Evolutionary conservation across 176 grass and related monocot species (phyloP).

Genomic region (Hordeum vulgare): DNA sequence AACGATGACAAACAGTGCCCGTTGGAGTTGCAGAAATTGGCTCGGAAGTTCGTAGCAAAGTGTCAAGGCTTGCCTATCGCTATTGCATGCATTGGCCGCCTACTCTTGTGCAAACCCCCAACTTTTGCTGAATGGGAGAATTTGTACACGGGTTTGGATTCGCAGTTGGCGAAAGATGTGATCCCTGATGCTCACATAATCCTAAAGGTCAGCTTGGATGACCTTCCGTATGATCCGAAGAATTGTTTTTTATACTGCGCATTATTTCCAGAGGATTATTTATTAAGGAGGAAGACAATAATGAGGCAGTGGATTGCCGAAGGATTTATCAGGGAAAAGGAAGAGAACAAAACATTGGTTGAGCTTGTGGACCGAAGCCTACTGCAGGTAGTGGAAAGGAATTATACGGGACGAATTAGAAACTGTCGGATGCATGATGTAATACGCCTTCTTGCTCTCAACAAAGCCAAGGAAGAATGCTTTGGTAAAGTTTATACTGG

Average conservation of each 20-base stretch:
- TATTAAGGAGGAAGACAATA: not conserved
- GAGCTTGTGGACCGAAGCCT: conserved; percentile 30
- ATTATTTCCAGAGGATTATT: not conserved
- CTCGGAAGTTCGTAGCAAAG: not conserved
- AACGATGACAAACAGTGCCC: not conserved
- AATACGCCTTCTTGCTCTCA: not conserved
- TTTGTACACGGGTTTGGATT: not conserved
- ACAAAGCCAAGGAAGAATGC: not conserved
- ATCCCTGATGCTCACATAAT: not conserved
- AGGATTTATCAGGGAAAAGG: not conserved
- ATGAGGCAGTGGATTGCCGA: not conserved
- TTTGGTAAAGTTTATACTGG: not conserved
- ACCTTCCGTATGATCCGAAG: not conserved
- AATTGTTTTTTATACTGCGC: not conserved
- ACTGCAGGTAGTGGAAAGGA: not conserved
- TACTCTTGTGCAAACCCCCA: not conserved
- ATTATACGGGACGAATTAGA: not conserved
- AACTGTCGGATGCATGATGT: conserved; percentile 5
- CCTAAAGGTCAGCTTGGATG: not conserved
- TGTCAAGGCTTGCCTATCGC: conserved; percentile 13
- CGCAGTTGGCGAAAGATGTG: not conserved
- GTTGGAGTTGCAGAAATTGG: not conserved
- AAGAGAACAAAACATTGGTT: not conserved
- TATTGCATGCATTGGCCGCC: not conserved
- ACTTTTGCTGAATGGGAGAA: not conserved